Evolutionary conservation across 176 grass and related monocot species (phyloP).

Genomic region (Triticum dicoccoides): DNA sequence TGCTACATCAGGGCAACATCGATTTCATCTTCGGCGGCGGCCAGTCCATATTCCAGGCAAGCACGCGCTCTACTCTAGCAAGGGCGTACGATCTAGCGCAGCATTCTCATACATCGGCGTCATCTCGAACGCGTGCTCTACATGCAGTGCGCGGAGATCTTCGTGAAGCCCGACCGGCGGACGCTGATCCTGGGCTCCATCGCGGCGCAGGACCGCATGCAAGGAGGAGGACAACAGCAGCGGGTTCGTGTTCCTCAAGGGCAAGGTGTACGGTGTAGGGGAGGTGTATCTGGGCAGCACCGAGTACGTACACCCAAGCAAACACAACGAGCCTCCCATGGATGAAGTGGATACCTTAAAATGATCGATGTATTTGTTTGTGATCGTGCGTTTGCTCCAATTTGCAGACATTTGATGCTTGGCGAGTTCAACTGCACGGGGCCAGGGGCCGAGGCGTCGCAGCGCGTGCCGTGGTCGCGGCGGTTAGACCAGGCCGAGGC

Average conservation of each 20-base stretch:
- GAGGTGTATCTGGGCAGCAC: conserved; percentile 67
- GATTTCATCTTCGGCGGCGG: conserved; percentile 91
- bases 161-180: conserved; percentile 63
- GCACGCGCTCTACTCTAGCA: neutral
- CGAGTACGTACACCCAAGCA: conserved; percentile 30
- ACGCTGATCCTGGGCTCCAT: conserved; percentile 70
- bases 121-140: neutral
- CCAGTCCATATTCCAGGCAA: conserved; percentile 90
- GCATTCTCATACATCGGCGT: neutral
- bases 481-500: conserved; percentile 39
- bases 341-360: neutral
- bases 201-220: conserved; percentile 48
- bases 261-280: conserved; percentile 77
- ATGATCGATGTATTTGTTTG: neutral
- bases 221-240: conserved; percentile 41
- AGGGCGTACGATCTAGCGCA: neutral
- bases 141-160: conserved; percentile 76
- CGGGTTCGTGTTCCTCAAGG: conserved; percentile 87
- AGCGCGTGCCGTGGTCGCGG: conserved; percentile 43
- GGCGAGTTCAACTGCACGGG: conserved; percentile 73
- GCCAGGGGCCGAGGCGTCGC: conserved; percentile 33
- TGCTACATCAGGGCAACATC: conserved; percentile 96
- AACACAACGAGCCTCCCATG: neutral
- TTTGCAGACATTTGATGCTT: conserved; percentile 49
- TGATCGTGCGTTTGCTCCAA: neutral